phyloP scores from a whole-genome alignment of 2,329 filamentous ascomycete genomes.

The Pyrenophora tritici-repentis region DNA sequence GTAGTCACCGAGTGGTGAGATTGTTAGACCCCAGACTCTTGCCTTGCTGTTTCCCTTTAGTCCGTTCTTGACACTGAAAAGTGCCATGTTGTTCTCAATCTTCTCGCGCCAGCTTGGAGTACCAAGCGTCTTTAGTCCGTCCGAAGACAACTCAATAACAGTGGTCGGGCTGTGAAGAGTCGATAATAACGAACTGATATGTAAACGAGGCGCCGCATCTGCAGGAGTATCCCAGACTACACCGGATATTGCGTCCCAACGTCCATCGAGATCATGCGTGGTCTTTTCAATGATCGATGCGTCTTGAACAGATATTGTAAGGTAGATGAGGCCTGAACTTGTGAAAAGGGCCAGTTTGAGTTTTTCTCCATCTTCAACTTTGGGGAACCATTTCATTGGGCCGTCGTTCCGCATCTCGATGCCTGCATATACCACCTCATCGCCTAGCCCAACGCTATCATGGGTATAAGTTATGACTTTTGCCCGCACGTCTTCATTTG shows the following conservation, averaged over 20 bases:
- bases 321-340: conserved; percentile 29
- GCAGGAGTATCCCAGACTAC: conserved; percentile 38
- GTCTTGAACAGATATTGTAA: conserved; percentile 31
- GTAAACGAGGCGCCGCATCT: conserved; percentile 27
- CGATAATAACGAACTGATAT: conserved; percentile 47
- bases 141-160: conserved; percentile 32
- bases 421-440: conserved; percentile 31
- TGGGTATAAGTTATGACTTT: conserved; percentile 25
- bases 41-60: conserved; percentile 56
- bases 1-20: conserved; percentile 54
- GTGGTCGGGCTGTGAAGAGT: conserved; percentile 41
- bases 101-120: conserved; percentile 48
- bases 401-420: conserved; percentile 32
- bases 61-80: conserved; percentile 57
- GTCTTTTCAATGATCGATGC: conserved; percentile 24
- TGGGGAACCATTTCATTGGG: conserved; percentile 38
- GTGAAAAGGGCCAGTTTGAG: conserved; percentile 43
- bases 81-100: conserved; percentile 44
- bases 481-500: conserved; percentile 39
- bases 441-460: conserved; percentile 22
- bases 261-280: conserved; percentile 46
- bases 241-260: conserved; percentile 51
- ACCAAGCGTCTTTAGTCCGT: conserved; percentile 10
- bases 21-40: conserved; percentile 59
- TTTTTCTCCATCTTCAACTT: conserved; percentile 14